Conservation (phyloP, 495 filamentous ascomycete species). For the Tuber umbilicatum region DNA sequence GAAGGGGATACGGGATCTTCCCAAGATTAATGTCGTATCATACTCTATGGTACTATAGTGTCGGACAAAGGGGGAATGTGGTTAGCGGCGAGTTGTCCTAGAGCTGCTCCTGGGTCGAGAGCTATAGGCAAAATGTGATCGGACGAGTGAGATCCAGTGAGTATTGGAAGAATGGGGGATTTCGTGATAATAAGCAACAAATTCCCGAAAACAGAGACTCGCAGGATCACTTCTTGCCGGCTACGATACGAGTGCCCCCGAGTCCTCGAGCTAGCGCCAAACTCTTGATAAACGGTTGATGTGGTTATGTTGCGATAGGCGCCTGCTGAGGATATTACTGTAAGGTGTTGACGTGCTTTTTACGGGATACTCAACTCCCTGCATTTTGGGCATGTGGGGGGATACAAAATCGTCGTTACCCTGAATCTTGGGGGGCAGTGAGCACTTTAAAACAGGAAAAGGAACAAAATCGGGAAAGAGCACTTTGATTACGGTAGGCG, state of each 20-base stretch:
- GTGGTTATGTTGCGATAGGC: not conserved
- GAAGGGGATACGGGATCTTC: not conserved
- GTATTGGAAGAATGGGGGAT: not conserved
- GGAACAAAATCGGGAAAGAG: not conserved
- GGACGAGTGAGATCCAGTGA: constrained; percentile 1
- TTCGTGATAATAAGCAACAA: not conserved
- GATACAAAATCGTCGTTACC: not conserved
- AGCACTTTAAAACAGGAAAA: not conserved
- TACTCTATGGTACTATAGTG: not conserved
- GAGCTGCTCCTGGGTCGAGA: not conserved
- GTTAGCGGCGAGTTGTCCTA: not conserved
- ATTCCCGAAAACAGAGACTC: not conserved
- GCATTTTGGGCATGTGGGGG: not conserved
- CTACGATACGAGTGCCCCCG: too few relatives aligned
- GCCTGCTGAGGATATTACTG: not conserved
- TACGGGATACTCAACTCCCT: not conserved
- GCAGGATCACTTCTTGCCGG: not conserved
- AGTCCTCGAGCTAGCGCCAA: not conserved
- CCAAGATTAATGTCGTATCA: not conserved
- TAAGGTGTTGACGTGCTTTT: not conserved
- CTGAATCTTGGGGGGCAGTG: not conserved
- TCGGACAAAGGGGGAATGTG: not conserved
- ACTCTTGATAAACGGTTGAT: not conserved
- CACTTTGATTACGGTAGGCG: not conserved
- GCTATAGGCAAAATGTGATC: not conserved